phyloP scores from a whole-genome alignment of 2,329 filamentous ascomycete genomes.

The Emergomyces pasteurianus region DNA sequence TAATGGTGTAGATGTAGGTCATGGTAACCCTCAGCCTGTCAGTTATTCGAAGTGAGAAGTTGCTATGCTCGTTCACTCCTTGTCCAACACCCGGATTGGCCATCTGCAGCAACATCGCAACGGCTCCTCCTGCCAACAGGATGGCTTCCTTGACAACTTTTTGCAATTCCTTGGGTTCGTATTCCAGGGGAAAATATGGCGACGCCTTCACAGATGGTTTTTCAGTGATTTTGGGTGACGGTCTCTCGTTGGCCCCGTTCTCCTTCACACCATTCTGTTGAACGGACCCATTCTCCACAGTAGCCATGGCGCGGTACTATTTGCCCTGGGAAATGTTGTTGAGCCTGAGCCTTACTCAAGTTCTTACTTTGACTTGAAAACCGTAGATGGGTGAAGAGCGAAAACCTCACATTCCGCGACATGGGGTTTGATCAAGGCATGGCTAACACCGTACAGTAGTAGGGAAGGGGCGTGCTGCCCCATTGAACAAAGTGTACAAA shows the following conservation, averaged over 20 bases:
- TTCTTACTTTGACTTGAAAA: background rate
- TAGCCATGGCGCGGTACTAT: background rate
- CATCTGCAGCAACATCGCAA: conserved; percentile 31
- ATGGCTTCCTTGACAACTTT: conserved; percentile 25
- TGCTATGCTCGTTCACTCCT: conserved; percentile 28
- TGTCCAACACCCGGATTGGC: conserved; percentile 28
- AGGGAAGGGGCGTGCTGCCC: background rate
- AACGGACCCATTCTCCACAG: background rate
- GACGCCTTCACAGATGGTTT: background rate
- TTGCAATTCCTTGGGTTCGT: conserved; percentile 19
- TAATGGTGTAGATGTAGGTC: conserved; percentile 31
- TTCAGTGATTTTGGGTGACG: background rate
- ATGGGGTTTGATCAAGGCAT: background rate
- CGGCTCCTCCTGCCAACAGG: conserved; percentile 25
- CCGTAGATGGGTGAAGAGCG: background rate
- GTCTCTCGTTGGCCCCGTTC: background rate
- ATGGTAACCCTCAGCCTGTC: conserved; percentile 29
- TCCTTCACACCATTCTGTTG: background rate
- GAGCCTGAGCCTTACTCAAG: background rate
- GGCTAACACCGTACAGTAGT: too few relatives aligned
- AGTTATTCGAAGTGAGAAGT: conserved; percentile 25
- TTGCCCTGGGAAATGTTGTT: background rate
- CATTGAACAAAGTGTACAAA: background rate
- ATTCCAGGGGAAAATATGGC: conserved; percentile 6
- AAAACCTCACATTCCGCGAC: background rate